A percentile compares a stretch with the other conserved stretches of the same genome.
Conservation (phyloP, 2,329 filamentous ascomycete genomes). For the Colletotrichum trifolii region DNA sequence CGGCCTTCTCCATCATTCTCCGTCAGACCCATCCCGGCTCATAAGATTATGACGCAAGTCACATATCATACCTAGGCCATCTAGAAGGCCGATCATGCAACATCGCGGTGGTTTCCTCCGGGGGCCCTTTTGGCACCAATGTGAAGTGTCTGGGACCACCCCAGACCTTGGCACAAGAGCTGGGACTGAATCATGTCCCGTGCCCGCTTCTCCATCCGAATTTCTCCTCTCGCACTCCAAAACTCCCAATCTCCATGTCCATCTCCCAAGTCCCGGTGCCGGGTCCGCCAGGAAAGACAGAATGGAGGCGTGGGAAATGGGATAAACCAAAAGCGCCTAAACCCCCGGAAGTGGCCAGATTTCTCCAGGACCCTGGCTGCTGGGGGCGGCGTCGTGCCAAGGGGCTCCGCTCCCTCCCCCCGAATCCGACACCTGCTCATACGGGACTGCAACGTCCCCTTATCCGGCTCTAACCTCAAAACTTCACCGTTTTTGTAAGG, state of each 20-base stretch:
- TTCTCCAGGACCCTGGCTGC: conserved; percentile 14
- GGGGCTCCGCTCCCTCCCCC: no score
- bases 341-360: not conserved
- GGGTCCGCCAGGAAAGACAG: no score
- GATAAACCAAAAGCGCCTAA: not conserved
- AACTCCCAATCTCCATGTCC: conserved; percentile 2
- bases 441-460: not conserved
- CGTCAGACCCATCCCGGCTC: conserved; percentile 18
- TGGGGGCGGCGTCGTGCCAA: not conserved
- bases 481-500: conserved; percentile 12
- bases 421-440: not conserved
- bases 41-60: conserved; percentile 28
- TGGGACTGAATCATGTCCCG: conserved; percentile 31
- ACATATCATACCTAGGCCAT: conserved; percentile 22
- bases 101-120: conserved; percentile 1
- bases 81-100: conserved; percentile 13
- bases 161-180: conserved; percentile 14
- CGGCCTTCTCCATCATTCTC: conserved; percentile 1
- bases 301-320: no score
- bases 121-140: no score
- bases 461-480: conserved; percentile 19
- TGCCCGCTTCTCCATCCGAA: not conserved
- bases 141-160: not conserved
- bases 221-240: not conserved
- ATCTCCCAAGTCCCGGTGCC: not conserved